Base-by-base conservation (phyloP, 148 eudicot species). In the Dysphania ambrosioides region DNA sequence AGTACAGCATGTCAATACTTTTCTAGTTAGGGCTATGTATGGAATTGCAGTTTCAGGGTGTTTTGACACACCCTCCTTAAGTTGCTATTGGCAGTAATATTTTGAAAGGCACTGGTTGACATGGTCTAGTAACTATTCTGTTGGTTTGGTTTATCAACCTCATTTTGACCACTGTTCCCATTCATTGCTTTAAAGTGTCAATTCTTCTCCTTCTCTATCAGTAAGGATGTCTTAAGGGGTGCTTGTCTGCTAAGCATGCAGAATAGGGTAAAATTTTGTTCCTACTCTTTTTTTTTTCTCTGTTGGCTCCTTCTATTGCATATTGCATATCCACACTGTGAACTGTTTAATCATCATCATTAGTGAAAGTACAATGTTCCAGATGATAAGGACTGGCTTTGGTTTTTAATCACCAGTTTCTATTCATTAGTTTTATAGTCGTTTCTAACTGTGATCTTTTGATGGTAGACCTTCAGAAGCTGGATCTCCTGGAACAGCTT, bases 381-480 rank as follows among this genome's bases (percentile, higher is more conserved):
- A 58, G 26, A 9, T 70, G 57, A 70, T 64, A 53, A 55, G 23
- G 30, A 65, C 21, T 30, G 30, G 31, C 49, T 8, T 62, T 66
- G 8, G 40, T 6, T 51, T 35, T 26, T 13, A 38, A 15, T 35
- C 34, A 15, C 71, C 41, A 61, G 13, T 55, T 23, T n/a, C 49
- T 40, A 16, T 35, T 53, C 11, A 19, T 56, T 23, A 24, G 32
- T 21, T 29, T 2, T 19, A 24, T 66, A 65, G 15, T 32, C 9
- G 13, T 53, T 34, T 66, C 31, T 35, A 27, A 72, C 19, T 38
- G 44, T 80, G 62, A 64, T 76, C 56, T 60, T 80, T 71, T 29
- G 23, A 51, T 77, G 79, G 72, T 77, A 80, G 83, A 72, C 58
- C 70, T 76, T 29, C 49, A 59, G 51, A 80, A 72, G 77, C 67